Percentiles rank a stretch among this genome's conserved stretches.
These are phyloP conservation scores for Penicillium brasilianum DNA, from an alignment of 2,329 filamentous ascomycete genomes.

Conservation along the genomic window DNA sequence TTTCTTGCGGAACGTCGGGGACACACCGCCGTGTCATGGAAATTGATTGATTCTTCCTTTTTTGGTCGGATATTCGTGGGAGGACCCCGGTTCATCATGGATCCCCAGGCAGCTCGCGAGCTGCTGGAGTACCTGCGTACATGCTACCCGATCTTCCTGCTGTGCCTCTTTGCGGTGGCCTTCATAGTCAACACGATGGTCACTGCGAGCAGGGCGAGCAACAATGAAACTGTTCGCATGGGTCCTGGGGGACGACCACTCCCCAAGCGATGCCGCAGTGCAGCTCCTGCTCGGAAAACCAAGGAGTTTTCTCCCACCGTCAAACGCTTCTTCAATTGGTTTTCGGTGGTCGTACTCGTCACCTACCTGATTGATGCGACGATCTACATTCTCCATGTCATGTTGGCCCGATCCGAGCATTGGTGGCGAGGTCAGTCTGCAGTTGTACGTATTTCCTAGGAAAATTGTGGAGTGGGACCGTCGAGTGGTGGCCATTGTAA, in stretches of 20 bases:
- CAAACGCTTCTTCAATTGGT: slow-evolving; percentile 75
- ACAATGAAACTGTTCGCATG: slow-evolving; percentile 57
- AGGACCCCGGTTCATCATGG: slow-evolving; percentile 36
- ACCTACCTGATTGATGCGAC: slow-evolving; percentile 77
- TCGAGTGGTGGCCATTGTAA: not conserved
- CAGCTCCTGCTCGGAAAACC: slow-evolving; percentile 54
- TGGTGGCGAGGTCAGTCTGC: slow-evolving; percentile 85
- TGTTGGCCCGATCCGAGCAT: slow-evolving; percentile 65
- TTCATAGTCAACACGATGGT: slow-evolving; percentile 67
- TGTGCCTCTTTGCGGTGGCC: slow-evolving; percentile 66
- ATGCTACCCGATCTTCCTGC: slow-evolving; percentile 67
- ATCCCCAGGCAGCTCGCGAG: slow-evolving; percentile 47
- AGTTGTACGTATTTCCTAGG: slow-evolving; percentile 62
- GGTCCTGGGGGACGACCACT: slow-evolving; percentile 91
- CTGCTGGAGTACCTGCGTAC: slow-evolving; percentile 58
- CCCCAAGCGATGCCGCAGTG: slow-evolving; percentile 65
- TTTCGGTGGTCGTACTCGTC: slow-evolving; percentile 71
- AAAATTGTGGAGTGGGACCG: not conserved
- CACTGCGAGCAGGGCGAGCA: slow-evolving; percentile 55
- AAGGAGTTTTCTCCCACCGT: slow-evolving; percentile 68
- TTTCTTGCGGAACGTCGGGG: slow-evolving; percentile 18
- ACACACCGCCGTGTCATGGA: slow-evolving; percentile 39
- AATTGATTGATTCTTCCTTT: slow-evolving; percentile 32
- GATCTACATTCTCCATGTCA: slow-evolving; percentile 74
- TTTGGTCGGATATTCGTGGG: slow-evolving; percentile 28